phyloP scores from a whole-genome alignment of 2,329 filamentous ascomycete genomes.

The Akanthomyces dipterigenus region DNA sequence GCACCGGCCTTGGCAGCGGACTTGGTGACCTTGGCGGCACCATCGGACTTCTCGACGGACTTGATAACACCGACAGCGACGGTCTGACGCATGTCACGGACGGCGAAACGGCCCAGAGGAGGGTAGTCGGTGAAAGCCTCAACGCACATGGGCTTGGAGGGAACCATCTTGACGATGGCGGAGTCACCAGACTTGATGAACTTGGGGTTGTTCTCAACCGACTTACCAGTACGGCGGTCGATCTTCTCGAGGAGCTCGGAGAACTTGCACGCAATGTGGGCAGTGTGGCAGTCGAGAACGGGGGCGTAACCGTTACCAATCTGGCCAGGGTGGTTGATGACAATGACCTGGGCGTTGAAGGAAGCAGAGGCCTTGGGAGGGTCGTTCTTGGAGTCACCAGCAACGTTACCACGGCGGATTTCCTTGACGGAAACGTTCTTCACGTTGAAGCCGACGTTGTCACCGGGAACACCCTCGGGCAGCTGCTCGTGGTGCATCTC shows the following conservation, averaged over 20 bases:
- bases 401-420: constrained; percentile 99
- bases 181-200: constrained; percentile 99
- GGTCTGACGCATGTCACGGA: constrained; percentile 95
- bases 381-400: constrained; percentile 99
- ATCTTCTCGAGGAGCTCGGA: constrained; percentile 99
- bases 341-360: constrained; percentile 99
- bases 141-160: constrained; percentile 99
- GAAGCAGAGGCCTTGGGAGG: constrained; percentile 80
- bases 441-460: constrained; percentile 99
- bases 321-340: constrained; percentile 99
- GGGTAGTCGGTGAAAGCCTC: constrained; percentile 99
- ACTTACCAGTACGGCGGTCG: constrained; percentile 99
- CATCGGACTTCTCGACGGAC: constrained; percentile 62
- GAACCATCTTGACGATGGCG: constrained; percentile 99
- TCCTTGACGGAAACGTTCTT: constrained; percentile 99
- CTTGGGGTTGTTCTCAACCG: constrained; percentile 85
- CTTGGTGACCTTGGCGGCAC: constrained; percentile 62
- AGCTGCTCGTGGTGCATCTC: constrained; percentile 99
- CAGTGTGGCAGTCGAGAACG: constrained; percentile 99
- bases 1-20: constrained; percentile 60
- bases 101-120: constrained; percentile 98
- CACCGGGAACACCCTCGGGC: constrained; percentile 86
- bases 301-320: constrained; percentile 98
- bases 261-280: constrained; percentile 99
- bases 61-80: constrained; percentile 96